These are phyloP conservation scores for Imleria badia DNA, from an alignment of 768 basidiomycete species.

Conservation along the genomic window DNA sequence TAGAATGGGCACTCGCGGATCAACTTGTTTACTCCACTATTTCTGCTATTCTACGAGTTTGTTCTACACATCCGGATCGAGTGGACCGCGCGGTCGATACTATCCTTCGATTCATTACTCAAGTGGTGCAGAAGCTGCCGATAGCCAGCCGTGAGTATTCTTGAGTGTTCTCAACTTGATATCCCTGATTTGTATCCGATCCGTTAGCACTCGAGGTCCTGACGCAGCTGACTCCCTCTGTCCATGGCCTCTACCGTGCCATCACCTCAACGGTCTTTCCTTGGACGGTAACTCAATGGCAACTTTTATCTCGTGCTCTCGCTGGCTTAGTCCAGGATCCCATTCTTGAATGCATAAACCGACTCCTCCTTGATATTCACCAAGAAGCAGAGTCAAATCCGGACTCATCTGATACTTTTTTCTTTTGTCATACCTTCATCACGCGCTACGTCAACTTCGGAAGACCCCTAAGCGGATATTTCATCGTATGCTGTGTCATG, in stretches of 20 bases:
- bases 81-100: slow-evolving; percentile 52
- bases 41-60: slow-evolving; percentile 69
- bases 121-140: slow-evolving; percentile 56
- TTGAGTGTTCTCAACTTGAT: neutral
- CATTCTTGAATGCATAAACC: slow-evolving; percentile 72
- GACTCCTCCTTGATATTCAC: slow-evolving; percentile 60
- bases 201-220: slow-evolving; percentile 64
- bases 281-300: slow-evolving; percentile 73
- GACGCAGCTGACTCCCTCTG: slow-evolving; percentile 72
- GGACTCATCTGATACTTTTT: slow-evolving; percentile 33
- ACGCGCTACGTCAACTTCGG: slow-evolving; percentile 73
- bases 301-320: slow-evolving; percentile 49
- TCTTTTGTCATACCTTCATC: slow-evolving; percentile 67
- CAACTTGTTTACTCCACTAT: slow-evolving; percentile 79
- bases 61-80: slow-evolving; percentile 51
- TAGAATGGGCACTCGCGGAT: slow-evolving; percentile 87
- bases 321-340: slow-evolving; percentile 61
- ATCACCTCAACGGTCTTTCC: slow-evolving; percentile 74
- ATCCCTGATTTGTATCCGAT: neutral
- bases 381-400: slow-evolving; percentile 50
- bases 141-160: slow-evolving; percentile 50
- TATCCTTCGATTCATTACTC: slow-evolving; percentile 59
- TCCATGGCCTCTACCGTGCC: slow-evolving; percentile 87
- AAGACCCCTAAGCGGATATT: slow-evolving; percentile 82
- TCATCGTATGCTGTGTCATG: slow-evolving; percentile 85